Evolutionary conservation across 2,329 filamentous ascomycete species (phyloP).

Genomic region (Colletotrichum tropicale): DNA sequence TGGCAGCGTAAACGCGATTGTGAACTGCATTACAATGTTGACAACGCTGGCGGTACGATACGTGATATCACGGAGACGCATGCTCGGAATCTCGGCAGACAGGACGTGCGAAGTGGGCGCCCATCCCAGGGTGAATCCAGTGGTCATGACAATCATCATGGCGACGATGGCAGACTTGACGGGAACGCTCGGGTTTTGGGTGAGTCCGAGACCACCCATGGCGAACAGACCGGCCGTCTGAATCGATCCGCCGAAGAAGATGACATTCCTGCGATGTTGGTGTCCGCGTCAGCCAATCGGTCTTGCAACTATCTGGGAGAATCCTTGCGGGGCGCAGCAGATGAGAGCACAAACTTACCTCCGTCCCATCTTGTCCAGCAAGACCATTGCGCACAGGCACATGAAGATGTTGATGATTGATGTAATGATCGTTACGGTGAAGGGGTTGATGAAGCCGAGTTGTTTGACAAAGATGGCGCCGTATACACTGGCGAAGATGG

Average conservation of each 20-base stretch:
- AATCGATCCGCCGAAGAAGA: conserved; percentile 1
- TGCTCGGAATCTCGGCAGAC: conserved; percentile 35
- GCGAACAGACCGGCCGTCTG: not conserved
- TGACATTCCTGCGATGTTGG: not conserved
- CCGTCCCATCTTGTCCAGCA: conserved; percentile 25
- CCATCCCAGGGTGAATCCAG: conserved; percentile 36
- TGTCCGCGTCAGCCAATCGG: not conserved
- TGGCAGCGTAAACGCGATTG: conserved; percentile 39
- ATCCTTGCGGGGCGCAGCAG: not conserved
- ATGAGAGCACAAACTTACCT: not conserved
- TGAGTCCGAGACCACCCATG: not conserved
- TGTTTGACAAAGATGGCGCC: conserved; percentile 33
- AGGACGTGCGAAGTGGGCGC: conserved; percentile 39
- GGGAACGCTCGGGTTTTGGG: conserved; percentile 10
- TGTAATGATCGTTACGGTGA: conserved; percentile 24
- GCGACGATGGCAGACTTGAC: conserved; percentile 33
- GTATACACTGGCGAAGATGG: conserved; percentile 32
- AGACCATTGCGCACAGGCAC: conserved; percentile 16
- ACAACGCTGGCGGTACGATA: not conserved
- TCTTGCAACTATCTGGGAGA: not conserved
- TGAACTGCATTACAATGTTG: conserved; percentile 28
- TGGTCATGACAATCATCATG: conserved; percentile 32
- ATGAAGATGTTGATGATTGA: conserved; percentile 22
- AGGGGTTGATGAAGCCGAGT: conserved; percentile 31
- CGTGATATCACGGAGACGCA: conserved; percentile 34